Base-by-base conservation (phyloP, 1,139 yeast genomes). In the Suhomyces kunorum region DNA sequence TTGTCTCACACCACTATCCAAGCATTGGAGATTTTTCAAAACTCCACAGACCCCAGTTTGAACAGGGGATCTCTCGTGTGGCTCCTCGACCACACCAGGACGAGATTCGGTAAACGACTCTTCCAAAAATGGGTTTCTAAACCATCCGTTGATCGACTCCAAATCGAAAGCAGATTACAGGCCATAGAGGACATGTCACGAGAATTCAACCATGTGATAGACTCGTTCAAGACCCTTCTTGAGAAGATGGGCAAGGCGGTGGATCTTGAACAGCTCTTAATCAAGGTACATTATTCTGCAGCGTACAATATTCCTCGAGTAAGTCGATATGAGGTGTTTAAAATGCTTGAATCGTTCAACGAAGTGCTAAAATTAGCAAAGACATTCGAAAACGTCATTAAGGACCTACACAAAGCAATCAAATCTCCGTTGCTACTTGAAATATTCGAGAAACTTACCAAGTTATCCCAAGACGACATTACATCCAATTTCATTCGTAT, bases 31-130 rank as follows among this genome's bases (percentile, higher is more conserved):
- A 74, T 92, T 1, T 87, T 87, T 51, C 68, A 68, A 28, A 87
- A 87, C 52, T 65, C 73, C 2, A 79, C 92, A 0, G 80, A 81
- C 46, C 58, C 63, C 12, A 61, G 64, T 13, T 65, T 74, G 1
- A 68, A 66, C 6, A 65, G 69, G 24, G 98, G 97, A 0, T 80
- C 96, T 0, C 63, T 92, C 13, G 61, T 86, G 12, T 85, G 92
- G 88, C 66, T 87, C 2, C 56, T 92, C 46, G 87, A 90, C 58
- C 90, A 84, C 47, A 87, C 98, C 0, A 66, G 80, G 31, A 87
- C 97, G 0, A 71, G 74, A 23, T 85, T 83, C 62, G 98, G 98
- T 0, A 75, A 71, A 37, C 63, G 96, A 40, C 54, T 78, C 43
- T 59, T 92, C 14, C 71, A 71, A 24, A 68, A 74, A 36, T 92